A percentile compares a stretch with the other conserved stretches of the same genome.
phyloP scores from a whole-genome alignment of 345 rosid genomes.

The Syzygium aromaticum region DNA sequence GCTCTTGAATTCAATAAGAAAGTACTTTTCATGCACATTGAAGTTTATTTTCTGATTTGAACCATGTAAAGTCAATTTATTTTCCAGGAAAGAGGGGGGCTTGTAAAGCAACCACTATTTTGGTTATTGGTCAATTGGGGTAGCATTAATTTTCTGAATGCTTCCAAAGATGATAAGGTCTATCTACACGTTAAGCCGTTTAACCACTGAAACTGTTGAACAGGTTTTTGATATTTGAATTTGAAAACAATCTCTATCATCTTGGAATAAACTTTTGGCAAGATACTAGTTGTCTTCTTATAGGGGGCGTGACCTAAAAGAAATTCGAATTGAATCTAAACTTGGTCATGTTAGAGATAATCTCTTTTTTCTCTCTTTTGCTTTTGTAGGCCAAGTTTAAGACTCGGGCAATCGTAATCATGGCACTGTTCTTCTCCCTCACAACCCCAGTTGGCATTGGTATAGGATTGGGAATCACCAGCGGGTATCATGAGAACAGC shows the following conservation, averaged over 20 bases:
- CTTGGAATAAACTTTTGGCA: neutral
- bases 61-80: neutral
- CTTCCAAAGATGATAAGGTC: neutral
- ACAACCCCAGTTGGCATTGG: constrained; percentile 58
- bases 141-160: no score
- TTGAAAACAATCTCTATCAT: neutral
- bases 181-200: neutral
- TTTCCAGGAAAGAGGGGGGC: no score
- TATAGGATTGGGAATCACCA: constrained; percentile 38
- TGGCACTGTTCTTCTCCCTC: constrained; percentile 53
- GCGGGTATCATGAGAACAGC: constrained; percentile 33
- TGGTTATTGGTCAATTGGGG: neutral
- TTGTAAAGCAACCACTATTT: neutral
- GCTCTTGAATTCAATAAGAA: no score
- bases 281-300: neutral
- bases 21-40: constrained; percentile 7
- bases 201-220: neutral
- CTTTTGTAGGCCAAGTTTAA: constrained; percentile 25
- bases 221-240: neutral
- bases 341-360: neutral
- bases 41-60: neutral
- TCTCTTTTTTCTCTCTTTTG: neutral
- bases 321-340: no score
- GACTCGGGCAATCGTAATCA: constrained; percentile 7
- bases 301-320: neutral